Base-by-base conservation (phyloP, 140 eudicot genomes). In the Senecio squalidus region DNA sequence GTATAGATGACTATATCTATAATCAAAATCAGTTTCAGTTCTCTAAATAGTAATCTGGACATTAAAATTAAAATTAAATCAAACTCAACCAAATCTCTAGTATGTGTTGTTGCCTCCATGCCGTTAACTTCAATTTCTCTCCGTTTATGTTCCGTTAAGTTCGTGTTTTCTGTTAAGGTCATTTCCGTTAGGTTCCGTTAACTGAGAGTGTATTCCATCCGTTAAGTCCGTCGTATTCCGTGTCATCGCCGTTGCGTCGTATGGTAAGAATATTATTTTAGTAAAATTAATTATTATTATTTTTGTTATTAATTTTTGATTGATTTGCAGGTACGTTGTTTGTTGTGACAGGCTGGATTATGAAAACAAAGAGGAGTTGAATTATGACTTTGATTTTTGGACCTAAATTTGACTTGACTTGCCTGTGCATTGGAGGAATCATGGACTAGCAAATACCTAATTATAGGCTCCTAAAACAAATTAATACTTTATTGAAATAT, bases 341-440 rank as follows among this genome's bases (percentile, higher is more conserved):
- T 58, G 27, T 64, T 43, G 36, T 43, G 60, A 60, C 71, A 68
- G 75, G 60, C 80, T 74, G 80, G 80, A 74, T 0, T 38, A 25
- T 47, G 67, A 28, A 69, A 25, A 49, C 67, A 56, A 33, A 5
- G 23, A 9, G 36, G n/a, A 18, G 24, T 13, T 18, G 52, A 53
- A 45, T 63, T 55, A 55, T 39, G 72, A 64, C 77, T 64, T 71
- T 27, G 56, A 64, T 24, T 54, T 13, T 63, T 33, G 76, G 76
- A 71, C 71, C 71, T n/a, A 62, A 51, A 8, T 29, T 62, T 71
- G 59, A 26, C 70, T 22, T 31, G 28, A 26, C 22, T 8, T 23
- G 41, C 58, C 76, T 29, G 7, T 71, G 76, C 76, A 21, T 62
- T 9, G 52, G 66, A 62, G 30, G 70, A 62, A 20, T 62, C 55